Evolutionary conservation across 2,329 filamentous ascomycete species (phyloP).

Genomic region (Colletotrichum ledebouriae): DNA sequence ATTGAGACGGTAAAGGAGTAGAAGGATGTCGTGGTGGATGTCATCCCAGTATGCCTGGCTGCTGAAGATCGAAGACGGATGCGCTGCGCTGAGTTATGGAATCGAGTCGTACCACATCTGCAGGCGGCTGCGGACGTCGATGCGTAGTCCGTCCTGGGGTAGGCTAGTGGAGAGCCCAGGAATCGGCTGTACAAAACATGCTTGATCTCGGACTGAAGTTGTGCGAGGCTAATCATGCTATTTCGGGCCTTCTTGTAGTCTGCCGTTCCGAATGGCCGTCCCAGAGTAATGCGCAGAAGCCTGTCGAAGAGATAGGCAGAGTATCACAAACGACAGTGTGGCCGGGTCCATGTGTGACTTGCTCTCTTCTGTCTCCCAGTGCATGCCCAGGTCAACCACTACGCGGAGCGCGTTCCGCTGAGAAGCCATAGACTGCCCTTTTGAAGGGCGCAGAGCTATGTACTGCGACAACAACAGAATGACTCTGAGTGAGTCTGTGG

Average conservation of each 20-base stretch:
- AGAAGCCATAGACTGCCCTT: constrained; percentile 52
- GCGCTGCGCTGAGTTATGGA: constrained; percentile 46
- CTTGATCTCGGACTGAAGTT: constrained; percentile 52
- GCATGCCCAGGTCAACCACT: constrained; percentile 50
- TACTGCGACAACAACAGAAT: constrained; percentile 51
- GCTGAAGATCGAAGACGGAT: constrained; percentile 48
- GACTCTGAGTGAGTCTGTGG: constrained; percentile 49
- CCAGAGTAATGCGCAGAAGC: constrained; percentile 47
- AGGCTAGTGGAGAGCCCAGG: constrained; percentile 46
- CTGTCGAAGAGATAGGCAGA: constrained; percentile 48
- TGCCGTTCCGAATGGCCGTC: constrained; percentile 48
- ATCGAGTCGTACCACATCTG: constrained; percentile 50
- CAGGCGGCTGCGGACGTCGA: constrained; percentile 49
- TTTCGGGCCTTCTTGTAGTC: constrained; percentile 45
- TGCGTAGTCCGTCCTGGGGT: constrained; percentile 46
- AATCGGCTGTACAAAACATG: constrained; percentile 50
- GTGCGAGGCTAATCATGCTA: constrained; percentile 47
- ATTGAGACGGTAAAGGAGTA: constrained; percentile 50
- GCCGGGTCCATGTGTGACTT: constrained; percentile 43
- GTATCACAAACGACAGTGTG: constrained; percentile 47
- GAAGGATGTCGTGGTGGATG: constrained; percentile 48
- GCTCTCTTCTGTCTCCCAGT: constrained; percentile 49
- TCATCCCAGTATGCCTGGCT: constrained; percentile 50
- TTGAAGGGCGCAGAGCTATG: constrained; percentile 48
- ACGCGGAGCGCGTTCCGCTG: constrained; percentile 50